Percentiles rank a stretch among this genome's conserved stretches.
phyloP scores from a whole-genome alignment of 495 filamentous ascomycete species.

The Pyronema omphalodes region DNA sequence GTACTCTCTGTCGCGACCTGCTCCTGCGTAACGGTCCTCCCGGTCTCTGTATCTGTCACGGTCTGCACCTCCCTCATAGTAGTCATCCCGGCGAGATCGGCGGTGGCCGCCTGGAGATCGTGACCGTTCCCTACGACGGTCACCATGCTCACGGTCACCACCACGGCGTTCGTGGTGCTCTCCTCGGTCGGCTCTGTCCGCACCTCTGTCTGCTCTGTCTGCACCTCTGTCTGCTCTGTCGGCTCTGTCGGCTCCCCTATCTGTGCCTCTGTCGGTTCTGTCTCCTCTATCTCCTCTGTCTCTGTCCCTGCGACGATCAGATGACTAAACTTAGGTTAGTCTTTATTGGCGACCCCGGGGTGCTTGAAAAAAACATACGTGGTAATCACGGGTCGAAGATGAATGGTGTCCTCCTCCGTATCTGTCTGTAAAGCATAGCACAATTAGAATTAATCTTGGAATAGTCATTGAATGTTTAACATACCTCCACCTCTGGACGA shows the following conservation, averaged over 20 bases:
- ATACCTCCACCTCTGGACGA: conserved; percentile 23
- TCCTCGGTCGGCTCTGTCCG: conserved; percentile 2
- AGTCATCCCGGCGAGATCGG: conserved; percentile 21
- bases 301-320: conserved; percentile 24
- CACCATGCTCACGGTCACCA: conserved; percentile 20
- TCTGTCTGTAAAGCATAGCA: conserved; percentile 12
- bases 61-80: conserved; percentile 12
- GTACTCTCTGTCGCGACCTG: conserved; percentile 27
- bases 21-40: conserved; percentile 14
- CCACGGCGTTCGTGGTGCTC: conserved; percentile 17
- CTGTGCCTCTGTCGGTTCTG: conserved; percentile 10
- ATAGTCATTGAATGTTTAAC: neutral
- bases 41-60: conserved; percentile 28
- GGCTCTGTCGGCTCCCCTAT: conserved; percentile 9
- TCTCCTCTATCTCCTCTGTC: conserved; percentile 21
- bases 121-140: conserved; percentile 25
- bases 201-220: neutral
- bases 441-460: neutral
- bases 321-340: conserved; percentile 13
- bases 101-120: conserved; percentile 23
- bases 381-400: conserved; percentile 23
- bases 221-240: conserved; percentile 4
- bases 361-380: conserved; percentile 13
- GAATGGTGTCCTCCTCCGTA: conserved; percentile 15
- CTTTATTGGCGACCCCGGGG: neutral